Conservation (phyloP, 164 flowering plant genomes). For the Piper longum region DNA sequence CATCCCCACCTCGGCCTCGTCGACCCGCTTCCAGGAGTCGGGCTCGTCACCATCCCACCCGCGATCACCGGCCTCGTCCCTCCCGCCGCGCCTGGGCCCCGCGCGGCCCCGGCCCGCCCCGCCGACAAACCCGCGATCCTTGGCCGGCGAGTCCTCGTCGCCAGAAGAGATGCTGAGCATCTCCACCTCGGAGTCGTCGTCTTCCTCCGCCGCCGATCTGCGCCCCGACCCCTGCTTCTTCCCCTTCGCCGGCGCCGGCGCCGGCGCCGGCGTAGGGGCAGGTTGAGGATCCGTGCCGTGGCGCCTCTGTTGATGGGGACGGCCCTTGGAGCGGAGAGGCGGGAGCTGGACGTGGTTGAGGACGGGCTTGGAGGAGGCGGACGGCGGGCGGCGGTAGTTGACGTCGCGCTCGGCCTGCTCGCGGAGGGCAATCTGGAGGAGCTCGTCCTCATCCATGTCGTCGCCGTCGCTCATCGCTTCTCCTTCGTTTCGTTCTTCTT, state of each 20-base stretch:
- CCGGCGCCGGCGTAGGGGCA: neutral
- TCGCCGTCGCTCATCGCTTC: conserved; percentile 23
- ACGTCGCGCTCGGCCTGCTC: conserved; percentile 70
- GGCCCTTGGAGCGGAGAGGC: conserved; percentile 7
- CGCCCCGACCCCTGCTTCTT: neutral
- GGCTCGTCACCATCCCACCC: conserved; percentile 89
- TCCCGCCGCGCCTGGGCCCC: conserved; percentile 19
- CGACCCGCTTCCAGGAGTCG: conserved; percentile 76
- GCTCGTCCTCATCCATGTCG: conserved; percentile 91
- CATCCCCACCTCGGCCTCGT: conserved; percentile 69
- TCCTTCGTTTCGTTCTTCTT: neutral
- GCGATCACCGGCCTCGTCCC: conserved; percentile 27
- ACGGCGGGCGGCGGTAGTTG: conserved; percentile 17
- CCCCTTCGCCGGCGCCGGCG: neutral
- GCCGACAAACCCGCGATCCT: conserved; percentile 6
- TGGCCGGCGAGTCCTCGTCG: conserved; percentile 47
- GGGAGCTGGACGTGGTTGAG: conserved; percentile 62
- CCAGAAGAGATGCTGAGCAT: conserved; percentile 96
- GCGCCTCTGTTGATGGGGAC: neutral
- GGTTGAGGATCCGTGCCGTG: conserved; percentile 1
- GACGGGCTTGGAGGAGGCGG: conserved; percentile 40
- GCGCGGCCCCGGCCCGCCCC: conserved; percentile 7
- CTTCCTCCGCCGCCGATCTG: conserved; percentile 29
- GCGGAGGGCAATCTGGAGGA: conserved; percentile 75
- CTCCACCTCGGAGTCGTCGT: conserved; percentile 96